phyloP scores from a whole-genome alignment of 257 asterid genomes.

The Solanum neorickii region DNA sequence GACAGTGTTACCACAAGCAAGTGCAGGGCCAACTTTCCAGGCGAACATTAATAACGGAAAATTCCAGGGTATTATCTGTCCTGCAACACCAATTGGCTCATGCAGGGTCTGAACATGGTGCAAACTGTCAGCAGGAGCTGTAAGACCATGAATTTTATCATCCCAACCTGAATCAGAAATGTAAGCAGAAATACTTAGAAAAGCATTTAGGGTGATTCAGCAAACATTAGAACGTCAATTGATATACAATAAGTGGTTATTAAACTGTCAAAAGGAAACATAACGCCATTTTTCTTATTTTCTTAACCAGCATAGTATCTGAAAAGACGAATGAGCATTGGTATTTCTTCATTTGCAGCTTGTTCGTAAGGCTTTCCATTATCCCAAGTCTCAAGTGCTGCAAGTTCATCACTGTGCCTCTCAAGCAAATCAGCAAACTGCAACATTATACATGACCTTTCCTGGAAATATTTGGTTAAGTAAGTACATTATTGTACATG shows the following conservation, averaged over 20 bases:
- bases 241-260: neutral
- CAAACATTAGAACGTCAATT: neutral
- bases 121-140: slow-evolving; percentile 64
- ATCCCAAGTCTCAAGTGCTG: slow-evolving; percentile 73
- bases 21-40: slow-evolving; percentile 70
- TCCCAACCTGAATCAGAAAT: slow-evolving; percentile 41
- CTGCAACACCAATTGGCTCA: slow-evolving; percentile 74
- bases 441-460: slow-evolving; percentile 42
- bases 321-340: slow-evolving; percentile 36
- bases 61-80: slow-evolving; percentile 77
- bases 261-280: neutral
- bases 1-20: slow-evolving; percentile 59
- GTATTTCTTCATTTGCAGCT: slow-evolving; percentile 43
- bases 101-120: slow-evolving; percentile 52
- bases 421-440: slow-evolving; percentile 57
- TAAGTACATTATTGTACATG: too few species aligned
- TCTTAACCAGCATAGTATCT: slow-evolving; percentile 59
- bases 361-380: slow-evolving; percentile 60
- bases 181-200: neutral
- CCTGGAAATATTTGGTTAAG: slow-evolving; percentile 4
- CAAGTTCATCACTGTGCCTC: slow-evolving; percentile 41
- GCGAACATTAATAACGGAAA: slow-evolving; percentile 65
- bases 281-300: neutral
- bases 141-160: slow-evolving; percentile 62
- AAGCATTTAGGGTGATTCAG: neutral